Percentiles rank a stretch among this genome's conserved stretches.
Evolutionary conservation across 2,329 filamentous ascomycete species (phyloP).

Genomic region (Coniochaeta sp.): DNA sequence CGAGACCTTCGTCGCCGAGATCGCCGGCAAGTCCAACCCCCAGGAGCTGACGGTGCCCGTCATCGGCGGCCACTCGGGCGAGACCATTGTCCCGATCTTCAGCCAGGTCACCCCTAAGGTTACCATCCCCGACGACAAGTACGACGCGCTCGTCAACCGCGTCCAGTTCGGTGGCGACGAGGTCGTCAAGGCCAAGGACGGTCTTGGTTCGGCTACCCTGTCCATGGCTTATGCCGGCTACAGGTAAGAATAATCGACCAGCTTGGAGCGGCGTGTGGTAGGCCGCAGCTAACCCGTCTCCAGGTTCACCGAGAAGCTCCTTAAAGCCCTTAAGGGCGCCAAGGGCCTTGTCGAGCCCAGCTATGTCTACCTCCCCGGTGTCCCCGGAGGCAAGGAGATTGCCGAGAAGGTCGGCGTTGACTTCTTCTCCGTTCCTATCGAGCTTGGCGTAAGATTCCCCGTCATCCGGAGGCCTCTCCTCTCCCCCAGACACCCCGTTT

Average conservation of each 20-base stretch:
- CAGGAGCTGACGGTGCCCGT: slow-evolving; percentile 82
- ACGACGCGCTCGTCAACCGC: slow-evolving; percentile 84
- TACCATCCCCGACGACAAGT: slow-evolving; percentile 80
- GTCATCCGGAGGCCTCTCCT: not conserved
- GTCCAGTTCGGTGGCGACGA: slow-evolving; percentile 97
- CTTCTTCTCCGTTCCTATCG: slow-evolving; percentile 93
- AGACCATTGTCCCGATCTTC: slow-evolving; percentile 97
- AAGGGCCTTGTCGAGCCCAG: slow-evolving; percentile 91
- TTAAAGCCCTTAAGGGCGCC: slow-evolving; percentile 83
- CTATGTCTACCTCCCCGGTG: slow-evolving; percentile 89
- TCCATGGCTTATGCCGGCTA: slow-evolving; percentile 91
- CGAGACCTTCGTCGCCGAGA: slow-evolving; percentile 89
- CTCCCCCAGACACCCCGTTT: slow-evolving; percentile 1
- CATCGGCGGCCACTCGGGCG: slow-evolving; percentile 93
- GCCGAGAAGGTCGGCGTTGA: slow-evolving; percentile 77
- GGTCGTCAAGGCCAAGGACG: slow-evolving; percentile 81
- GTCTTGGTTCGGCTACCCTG: slow-evolving; percentile 74
- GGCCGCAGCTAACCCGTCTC: not conserved
- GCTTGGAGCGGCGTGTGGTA: not conserved
- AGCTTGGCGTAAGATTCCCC: slow-evolving; percentile 73
- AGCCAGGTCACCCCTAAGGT: slow-evolving; percentile 79
- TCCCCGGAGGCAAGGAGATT: slow-evolving; percentile 80
- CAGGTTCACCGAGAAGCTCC: slow-evolving; percentile 92
- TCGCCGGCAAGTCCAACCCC: slow-evolving; percentile 75
- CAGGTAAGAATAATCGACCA: slow-evolving; percentile 49